These are phyloP conservation scores for Scheffersomyces insectosa DNA, from an alignment of 1,139 yeast species.

Conservation along the genomic window DNA sequence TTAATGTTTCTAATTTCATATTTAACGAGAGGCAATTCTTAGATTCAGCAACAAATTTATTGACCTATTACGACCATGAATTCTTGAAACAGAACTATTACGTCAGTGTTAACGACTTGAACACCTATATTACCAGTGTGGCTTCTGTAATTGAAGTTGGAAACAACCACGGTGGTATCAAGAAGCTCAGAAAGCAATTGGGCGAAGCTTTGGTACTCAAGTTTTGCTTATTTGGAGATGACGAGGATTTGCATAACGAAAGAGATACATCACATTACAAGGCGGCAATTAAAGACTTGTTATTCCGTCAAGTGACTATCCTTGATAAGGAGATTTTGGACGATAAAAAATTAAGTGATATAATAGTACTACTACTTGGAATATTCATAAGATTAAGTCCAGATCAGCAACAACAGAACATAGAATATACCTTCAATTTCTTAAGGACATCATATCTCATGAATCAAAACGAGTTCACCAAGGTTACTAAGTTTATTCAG, in stretches of 20 bases:
- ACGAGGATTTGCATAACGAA: constrained; percentile 5
- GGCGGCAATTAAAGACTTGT: constrained; percentile 29
- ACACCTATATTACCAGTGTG: constrained; percentile 28
- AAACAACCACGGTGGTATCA: constrained; percentile 9
- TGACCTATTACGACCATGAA: constrained; percentile 19
- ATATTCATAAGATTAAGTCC: constrained; percentile 21
- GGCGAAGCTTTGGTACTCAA: constrained; percentile 32
- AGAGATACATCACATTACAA: constrained; percentile 13
- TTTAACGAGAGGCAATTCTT: constrained; percentile 36
- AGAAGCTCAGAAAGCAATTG: constrained; percentile 23
- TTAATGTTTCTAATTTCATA: constrained; percentile 35
- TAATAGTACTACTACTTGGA: constrained; percentile 36
- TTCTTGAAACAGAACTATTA: constrained; percentile 20
- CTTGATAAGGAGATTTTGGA: constrained; percentile 34
- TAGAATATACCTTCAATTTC: constrained; percentile 37
- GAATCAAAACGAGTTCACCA: constrained; percentile 26
- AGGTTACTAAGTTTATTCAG: constrained; percentile 14
- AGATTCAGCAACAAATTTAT: constrained; percentile 26
- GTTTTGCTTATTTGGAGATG: constrained; percentile 23
- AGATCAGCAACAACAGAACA: constrained; percentile 14
- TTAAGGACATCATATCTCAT: constrained; percentile 38
- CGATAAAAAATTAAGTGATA: constrained; percentile 29
- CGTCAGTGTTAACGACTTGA: constrained; percentile 26
- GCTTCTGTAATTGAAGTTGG: constrained; percentile 35
- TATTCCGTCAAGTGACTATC: constrained; percentile 47